phyloP scores from a whole-genome alignment of 768 basidiomycete genomes.

The Cystofilobasidium capitatum region DNA sequence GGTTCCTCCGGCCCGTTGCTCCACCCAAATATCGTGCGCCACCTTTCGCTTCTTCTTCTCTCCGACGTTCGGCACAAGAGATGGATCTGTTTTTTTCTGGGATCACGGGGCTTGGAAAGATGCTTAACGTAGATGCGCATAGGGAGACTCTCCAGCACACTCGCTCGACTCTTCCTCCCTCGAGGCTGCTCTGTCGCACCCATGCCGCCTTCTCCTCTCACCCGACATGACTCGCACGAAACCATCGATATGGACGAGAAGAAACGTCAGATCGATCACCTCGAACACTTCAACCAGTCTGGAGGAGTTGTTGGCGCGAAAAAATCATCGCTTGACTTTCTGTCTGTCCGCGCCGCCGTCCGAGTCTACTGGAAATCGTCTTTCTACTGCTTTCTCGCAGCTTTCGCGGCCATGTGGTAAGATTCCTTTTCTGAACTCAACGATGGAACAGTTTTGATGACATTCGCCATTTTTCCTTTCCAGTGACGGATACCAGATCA shows the following conservation, averaged over 20 bases:
- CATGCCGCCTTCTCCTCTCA: background rate
- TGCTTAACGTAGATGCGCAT: no score
- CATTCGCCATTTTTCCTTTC: no score
- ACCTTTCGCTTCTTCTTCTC: no score
- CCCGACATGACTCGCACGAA: background rate
- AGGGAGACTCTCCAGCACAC: no score
- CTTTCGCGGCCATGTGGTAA: slow-evolving; percentile 29
- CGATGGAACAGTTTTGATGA: no score
- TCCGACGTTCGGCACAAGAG: no score
- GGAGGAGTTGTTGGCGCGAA: background rate
- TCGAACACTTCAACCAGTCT: background rate
- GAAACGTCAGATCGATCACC: background rate
- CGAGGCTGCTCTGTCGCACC: background rate
- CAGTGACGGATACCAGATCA: no score
- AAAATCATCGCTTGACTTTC: slow-evolving; percentile 27
- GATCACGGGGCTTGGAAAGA: no score
- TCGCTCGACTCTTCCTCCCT: background rate
- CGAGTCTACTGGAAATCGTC: slow-evolving; percentile 22
- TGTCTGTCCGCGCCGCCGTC: slow-evolving; percentile 20
- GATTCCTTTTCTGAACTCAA: no score
- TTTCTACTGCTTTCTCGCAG: slow-evolving; percentile 28
- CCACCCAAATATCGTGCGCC: no score
- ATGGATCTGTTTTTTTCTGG: no score
- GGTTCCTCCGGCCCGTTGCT: no score
- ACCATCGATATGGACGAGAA: background rate